Evolutionary conservation across 208 protist genomes (phyloP).

Genomic region (Herpetomonas samuelpessoai): DNA sequence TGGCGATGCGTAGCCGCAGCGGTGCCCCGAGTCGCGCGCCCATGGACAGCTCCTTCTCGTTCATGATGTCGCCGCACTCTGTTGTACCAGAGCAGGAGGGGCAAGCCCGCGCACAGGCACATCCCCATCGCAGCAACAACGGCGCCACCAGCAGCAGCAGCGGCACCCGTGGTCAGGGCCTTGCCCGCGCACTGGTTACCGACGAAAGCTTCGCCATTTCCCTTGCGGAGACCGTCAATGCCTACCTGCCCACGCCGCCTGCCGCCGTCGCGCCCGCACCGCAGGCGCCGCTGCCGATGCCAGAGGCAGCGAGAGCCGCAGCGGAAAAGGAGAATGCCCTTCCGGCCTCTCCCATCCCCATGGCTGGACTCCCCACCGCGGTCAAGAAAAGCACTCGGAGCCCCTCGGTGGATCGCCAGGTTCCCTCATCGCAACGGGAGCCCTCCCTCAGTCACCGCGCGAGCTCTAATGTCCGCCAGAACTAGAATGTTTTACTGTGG

Average conservation of each 20-base stretch:
- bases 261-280: no score
- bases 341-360: no score
- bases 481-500: no score
- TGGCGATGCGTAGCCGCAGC: background rate
- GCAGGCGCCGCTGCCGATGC: slow-evolving; percentile 6
- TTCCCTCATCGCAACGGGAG: slow-evolving; percentile 3
- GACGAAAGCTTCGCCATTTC: background rate
- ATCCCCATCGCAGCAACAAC: background rate
- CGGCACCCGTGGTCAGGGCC: background rate
- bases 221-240: background rate
- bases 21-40: background rate
- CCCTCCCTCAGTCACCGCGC: slow-evolving; percentile 7
- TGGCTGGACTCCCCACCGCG: no score
- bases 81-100: no score
- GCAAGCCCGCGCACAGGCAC: no score
- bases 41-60: background rate
- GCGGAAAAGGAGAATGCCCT: slow-evolving; percentile 11
- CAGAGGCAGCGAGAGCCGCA: slow-evolving; percentile 6
- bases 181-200: background rate
- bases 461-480: background rate
- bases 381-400: no score
- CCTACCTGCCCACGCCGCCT: no score
- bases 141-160: background rate
- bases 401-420: background rate
- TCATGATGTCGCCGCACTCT: no score